These are phyloP conservation scores for Boletellus dicymbophilus DNA, from an alignment of 1,284 basidiomycete species.

Conservation along the genomic window DNA sequence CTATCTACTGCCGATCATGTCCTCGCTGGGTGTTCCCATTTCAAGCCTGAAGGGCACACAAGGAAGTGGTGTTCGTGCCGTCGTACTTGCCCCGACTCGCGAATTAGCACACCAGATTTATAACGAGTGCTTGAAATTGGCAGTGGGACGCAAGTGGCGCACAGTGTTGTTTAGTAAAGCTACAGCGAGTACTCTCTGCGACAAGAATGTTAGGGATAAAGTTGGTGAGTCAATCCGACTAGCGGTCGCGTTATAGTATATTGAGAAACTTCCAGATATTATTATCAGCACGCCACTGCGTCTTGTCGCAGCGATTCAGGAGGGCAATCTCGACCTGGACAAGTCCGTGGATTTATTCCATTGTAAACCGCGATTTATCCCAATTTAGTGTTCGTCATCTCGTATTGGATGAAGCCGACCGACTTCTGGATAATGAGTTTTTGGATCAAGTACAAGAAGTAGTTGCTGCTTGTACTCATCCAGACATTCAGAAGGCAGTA, in stretches of 20 bases:
- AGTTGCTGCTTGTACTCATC: constrained; percentile 77
- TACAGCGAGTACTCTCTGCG: constrained; percentile 70
- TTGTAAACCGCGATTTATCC: constrained; percentile 4
- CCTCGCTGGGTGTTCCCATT: constrained; percentile 63
- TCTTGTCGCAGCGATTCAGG: constrained; percentile 73
- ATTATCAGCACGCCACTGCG: constrained; percentile 83
- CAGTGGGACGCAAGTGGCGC: constrained; percentile 83
- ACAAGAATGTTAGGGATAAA: constrained; percentile 71
- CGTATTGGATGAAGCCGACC: constrained; percentile 90
- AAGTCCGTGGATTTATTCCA: constrained; percentile 53
- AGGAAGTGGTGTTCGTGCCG: constrained; percentile 68
- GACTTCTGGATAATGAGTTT: constrained; percentile 90
- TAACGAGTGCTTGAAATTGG: constrained; percentile 87
- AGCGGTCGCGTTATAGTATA: background rate
- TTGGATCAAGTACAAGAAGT: constrained; percentile 89
- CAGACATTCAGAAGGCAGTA: constrained; percentile 81
- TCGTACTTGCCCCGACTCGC: constrained; percentile 91
- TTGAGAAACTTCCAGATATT: constrained; percentile 54
- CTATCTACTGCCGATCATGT: constrained; percentile 83
- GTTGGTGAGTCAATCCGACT: constrained; percentile 53
- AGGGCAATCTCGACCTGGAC: constrained; percentile 64
- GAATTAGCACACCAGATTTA: constrained; percentile 98
- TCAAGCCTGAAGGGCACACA: constrained; percentile 47
- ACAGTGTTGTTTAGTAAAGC: constrained; percentile 86
- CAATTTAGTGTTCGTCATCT: constrained; percentile 73